Evolutionary conservation across 345 rosid genomes (phyloP), one percentile per base, ranked within the genome.

Genomic region (Acer yangbiense): DNA sequence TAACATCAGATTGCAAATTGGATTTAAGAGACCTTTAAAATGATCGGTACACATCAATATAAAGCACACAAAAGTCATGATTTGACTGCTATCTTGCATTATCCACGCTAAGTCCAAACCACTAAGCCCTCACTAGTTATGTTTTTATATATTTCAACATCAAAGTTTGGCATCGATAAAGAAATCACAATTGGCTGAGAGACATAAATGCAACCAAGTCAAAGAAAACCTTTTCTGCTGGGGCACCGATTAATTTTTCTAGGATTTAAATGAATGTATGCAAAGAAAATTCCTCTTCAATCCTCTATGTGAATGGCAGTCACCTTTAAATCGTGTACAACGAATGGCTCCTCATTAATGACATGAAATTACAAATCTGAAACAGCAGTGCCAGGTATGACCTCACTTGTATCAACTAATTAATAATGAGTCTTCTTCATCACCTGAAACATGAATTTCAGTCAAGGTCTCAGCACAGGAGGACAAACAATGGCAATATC

Each of bases 381-480:
- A 79, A 95, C 98, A 63, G 97, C 98, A 69, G 99, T 96, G 17
- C 98, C 98, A 23, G 97, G 95, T 82, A 68, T 83, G 68, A 92
- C 77, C 79, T 78, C 89, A 81, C 97, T 90, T 17, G 92, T 89
- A 81, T 95, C 99, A 72, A 95, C 94, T 83, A 95, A 83, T 88
- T 95, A 95, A 83, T 92, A 93, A 79, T 92, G 98, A 71, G 99
- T 93, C 88, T 95, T 93, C 88, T 95, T 91, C 98, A 95, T 92
- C 86, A 95, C 99, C 98, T 93, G 87, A 75, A 68, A 76, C 77
- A 57, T 57, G 62, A 57, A n/a, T 57, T 17, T 18, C 8, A 6
- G 62, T 57, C 20, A 17, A 57, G 20, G 23, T 17, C 62, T 57
- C 25, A 57, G 1, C 62, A 35, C 6, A 57, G 55, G 55, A n/a